phyloP scores from a whole-genome alignment of 495 filamentous ascomycete genomes.

The Clavariopsis aquatica region DNA sequence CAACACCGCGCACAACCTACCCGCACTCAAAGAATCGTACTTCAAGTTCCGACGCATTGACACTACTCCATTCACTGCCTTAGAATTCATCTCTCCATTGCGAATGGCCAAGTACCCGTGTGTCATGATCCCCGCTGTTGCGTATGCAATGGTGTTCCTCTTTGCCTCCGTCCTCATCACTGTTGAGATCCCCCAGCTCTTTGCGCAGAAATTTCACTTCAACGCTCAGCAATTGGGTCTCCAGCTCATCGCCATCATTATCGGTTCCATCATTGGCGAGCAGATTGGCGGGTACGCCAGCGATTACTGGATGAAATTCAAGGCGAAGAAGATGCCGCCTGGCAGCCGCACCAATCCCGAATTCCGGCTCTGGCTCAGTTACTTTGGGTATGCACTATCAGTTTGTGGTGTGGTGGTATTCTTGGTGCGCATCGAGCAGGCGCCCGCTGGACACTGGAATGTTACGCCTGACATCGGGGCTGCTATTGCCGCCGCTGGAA shows the following conservation, averaged over 20 bases:
- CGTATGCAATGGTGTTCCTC: conserved; percentile 57
- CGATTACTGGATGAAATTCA: conserved; percentile 53
- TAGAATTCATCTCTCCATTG: conserved; percentile 54
- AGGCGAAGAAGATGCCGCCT: conserved; percentile 29
- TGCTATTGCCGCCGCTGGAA: conserved; percentile 54
- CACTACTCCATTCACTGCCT: conserved; percentile 50
- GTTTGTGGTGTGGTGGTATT: conserved; percentile 58
- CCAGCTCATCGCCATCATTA: conserved; percentile 55
- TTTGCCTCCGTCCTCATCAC: conserved; percentile 52
- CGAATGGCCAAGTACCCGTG: conserved; percentile 46
- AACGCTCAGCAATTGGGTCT: conserved; percentile 57
- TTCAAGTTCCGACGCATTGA: conserved; percentile 52
- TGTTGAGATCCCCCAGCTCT: conserved; percentile 56
- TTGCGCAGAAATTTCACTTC: conserved; percentile 53
- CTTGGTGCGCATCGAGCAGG: conserved; percentile 48
- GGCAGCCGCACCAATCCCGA: conserved; percentile 48
- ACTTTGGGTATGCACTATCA: conserved; percentile 51
- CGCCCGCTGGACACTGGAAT: conserved; percentile 48
- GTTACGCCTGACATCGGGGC: conserved; percentile 55
- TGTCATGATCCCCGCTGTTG: conserved; percentile 52
- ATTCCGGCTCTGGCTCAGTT: conserved; percentile 57
- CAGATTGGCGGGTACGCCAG: conserved; percentile 54
- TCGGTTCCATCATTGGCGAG: conserved; percentile 58
- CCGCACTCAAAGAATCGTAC: conserved; percentile 47
- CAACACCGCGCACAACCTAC: conserved; percentile 33